Evolutionary conservation across 306 rosid genomes (phyloP).

Genomic region (Amphicarpaea edgeworthii): DNA sequence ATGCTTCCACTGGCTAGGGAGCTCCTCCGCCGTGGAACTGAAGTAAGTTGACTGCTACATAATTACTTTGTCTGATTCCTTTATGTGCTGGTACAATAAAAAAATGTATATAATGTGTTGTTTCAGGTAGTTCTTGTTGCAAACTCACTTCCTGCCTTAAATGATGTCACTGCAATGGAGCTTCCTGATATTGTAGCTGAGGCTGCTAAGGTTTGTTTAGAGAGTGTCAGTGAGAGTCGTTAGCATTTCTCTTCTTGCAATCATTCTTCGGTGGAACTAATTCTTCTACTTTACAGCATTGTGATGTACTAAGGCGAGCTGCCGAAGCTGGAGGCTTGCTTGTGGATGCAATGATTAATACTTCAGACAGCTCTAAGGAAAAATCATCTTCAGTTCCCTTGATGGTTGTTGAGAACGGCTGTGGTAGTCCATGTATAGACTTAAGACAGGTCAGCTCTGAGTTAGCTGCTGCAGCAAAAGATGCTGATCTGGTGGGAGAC

Average conservation of each 20-base stretch:
- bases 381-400: conserved; percentile 67
- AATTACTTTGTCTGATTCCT: conserved; percentile 13
- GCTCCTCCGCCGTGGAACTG: conserved; percentile 94
- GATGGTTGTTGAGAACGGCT: conserved; percentile 96
- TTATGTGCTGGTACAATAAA: conserved; percentile 23
- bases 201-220: conserved; percentile 98
- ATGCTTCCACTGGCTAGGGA: conserved; percentile 99
- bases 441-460: conserved; percentile 99
- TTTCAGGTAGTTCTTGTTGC: conserved; percentile 95
- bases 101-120: conserved; percentile 17
- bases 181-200: conserved; percentile 96
- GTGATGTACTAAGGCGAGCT: conserved; percentile 94
- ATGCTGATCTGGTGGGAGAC: conserved; percentile 83
- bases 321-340: conserved; percentile 97
- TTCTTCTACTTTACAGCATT: conserved; percentile 70
- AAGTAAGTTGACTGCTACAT: conserved; percentile 61
- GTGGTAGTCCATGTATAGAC: conserved; percentile 98
- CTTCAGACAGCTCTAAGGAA: conserved; percentile 62
- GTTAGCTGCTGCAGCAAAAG: conserved; percentile 94
- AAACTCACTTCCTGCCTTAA: conserved; percentile 94
- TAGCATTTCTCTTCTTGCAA: too few relatives aligned
- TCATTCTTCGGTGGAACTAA: conserved; percentile 44
- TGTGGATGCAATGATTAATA: conserved; percentile 89
- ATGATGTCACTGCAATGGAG: conserved; percentile 96
- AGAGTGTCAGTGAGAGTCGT: too few relatives aligned